These are phyloP conservation scores for Boletus sp. DNA, from an alignment of 768 basidiomycete species.

Conservation along the genomic window DNA sequence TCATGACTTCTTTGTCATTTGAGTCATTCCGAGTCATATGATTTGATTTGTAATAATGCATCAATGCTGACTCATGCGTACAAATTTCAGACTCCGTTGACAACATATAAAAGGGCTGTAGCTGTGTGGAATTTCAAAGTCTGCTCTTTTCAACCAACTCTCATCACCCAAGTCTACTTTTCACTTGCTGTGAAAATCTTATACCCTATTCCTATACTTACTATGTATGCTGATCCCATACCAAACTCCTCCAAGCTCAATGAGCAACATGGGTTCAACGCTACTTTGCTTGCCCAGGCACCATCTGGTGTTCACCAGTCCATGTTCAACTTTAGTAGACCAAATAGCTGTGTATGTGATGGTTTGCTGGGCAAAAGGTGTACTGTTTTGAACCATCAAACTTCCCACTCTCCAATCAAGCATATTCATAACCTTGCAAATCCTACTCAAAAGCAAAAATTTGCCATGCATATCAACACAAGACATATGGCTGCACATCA, in stretches of 20 bases:
- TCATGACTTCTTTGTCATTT: background rate
- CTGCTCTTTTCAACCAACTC: background rate
- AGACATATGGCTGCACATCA: constrained; percentile 11
- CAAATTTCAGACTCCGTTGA: constrained; percentile 17
- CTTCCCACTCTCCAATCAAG: background rate
- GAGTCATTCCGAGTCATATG: background rate
- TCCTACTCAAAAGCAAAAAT: constrained; percentile 1
- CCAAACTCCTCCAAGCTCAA: background rate
- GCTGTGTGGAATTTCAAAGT: background rate
- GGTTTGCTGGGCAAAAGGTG: constrained; percentile 5
- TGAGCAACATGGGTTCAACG: background rate
- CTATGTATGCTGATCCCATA: constrained; percentile 5
- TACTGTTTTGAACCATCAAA: background rate
- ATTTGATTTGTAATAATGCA: background rate
- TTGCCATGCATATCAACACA: constrained; percentile 19
- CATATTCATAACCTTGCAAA: background rate
- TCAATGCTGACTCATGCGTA: constrained; percentile 2
- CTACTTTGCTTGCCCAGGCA: background rate
- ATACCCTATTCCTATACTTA: background rate
- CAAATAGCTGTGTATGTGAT: background rate
- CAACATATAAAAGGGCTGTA: constrained; percentile 4
- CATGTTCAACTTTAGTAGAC: background rate
- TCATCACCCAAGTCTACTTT: background rate
- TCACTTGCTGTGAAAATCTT: background rate
- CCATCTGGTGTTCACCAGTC: background rate